Conservation (phyloP, 2,329 filamentous ascomycete species). For the Anisogramma anomala region DNA sequence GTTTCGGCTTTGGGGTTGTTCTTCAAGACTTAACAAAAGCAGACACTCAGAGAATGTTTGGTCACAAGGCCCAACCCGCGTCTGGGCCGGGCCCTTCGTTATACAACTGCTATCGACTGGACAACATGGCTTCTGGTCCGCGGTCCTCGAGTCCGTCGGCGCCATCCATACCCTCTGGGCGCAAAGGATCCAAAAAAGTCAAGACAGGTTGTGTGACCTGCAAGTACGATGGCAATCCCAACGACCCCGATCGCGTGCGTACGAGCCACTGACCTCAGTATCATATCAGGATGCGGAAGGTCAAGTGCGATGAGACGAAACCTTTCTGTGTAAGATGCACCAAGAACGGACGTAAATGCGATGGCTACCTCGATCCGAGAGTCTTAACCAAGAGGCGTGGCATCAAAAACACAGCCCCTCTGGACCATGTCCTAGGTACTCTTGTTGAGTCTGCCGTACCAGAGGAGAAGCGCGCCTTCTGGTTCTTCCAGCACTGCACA, state of each 20-base stretch:
- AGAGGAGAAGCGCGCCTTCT: constrained; percentile 14
- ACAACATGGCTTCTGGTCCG: constrained; percentile 10
- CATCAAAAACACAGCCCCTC: constrained; percentile 13
- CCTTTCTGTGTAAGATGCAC: constrained; percentile 21
- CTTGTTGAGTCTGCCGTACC: constrained; percentile 14
- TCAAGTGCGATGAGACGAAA: constrained; percentile 24
- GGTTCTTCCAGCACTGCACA: constrained; percentile 14
- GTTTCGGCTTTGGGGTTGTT: too few relatives aligned
- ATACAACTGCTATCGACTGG: constrained; percentile 12
- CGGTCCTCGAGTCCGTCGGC: constrained; percentile 9
- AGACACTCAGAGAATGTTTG: constrained; percentile 8
- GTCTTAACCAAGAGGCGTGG: constrained; percentile 13
- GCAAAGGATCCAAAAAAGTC: constrained; percentile 15
- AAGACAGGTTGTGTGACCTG: constrained; percentile 14
- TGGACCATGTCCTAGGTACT: constrained; percentile 14
- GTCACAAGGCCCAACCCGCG: constrained; percentile 2
- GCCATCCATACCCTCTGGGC: constrained; percentile 8
- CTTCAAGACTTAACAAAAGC: background rate
- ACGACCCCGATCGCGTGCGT: background rate
- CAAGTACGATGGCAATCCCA: constrained; percentile 8
- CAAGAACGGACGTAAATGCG: constrained; percentile 22
- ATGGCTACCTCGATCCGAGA: constrained; percentile 19
- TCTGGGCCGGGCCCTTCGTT: constrained; percentile 5
- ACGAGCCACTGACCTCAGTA: constrained; percentile 1
- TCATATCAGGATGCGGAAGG: constrained; percentile 20